Evolutionary conservation across 106 monocot species (phyloP), one percentile per base, ranked within the genome.

Genomic region (Apostasia shenzhenica): DNA sequence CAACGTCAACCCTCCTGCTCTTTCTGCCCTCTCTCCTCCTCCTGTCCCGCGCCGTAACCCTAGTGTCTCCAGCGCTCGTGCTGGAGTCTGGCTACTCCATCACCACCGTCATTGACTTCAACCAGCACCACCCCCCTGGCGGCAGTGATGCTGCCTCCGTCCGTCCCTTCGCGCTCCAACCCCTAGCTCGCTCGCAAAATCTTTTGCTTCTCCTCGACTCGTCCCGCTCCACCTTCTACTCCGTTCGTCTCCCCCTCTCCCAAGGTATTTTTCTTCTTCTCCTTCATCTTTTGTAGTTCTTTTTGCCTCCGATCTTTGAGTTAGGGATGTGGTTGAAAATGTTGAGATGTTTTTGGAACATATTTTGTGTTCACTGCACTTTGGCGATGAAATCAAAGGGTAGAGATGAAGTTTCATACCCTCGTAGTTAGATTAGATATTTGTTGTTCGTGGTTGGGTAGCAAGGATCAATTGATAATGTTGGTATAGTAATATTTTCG

Each of bases 151-250:
- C 2, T 12, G 1, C 43, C 44, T 3, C 8, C 69, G 9, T 69
- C 55, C 44, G 45, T 38, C 69, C 69, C 55, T 69, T 69, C 42
- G n/a, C 69, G 2, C 10, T 69, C 43, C 69, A 43, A 6, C 69
- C 69, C 2, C 44, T 54, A 4, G 41, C 7, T 7, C 69, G 44
- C n/a, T 69, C 69, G 14, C n/a, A 14, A 1, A 44, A 55, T 14
- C 69, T 69, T 38, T 13, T 69, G 2, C 55, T 69, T 45, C 69
- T 69, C 51, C 69, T 69, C 51, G 67, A 67, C 54, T 67, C 54
- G 47, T 10, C 56, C 44, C 4, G 45, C 69, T 69, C 69, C 8
- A 11, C 55, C 44, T 63, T 63, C 45, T 63, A 63, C 46, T 63
- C 63, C 59, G 39, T 59, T 7, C 45, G 38, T 13, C 43, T 63